Conservation (phyloP, 345 rosid genomes). For the Rhodamnia argentea region DNA sequence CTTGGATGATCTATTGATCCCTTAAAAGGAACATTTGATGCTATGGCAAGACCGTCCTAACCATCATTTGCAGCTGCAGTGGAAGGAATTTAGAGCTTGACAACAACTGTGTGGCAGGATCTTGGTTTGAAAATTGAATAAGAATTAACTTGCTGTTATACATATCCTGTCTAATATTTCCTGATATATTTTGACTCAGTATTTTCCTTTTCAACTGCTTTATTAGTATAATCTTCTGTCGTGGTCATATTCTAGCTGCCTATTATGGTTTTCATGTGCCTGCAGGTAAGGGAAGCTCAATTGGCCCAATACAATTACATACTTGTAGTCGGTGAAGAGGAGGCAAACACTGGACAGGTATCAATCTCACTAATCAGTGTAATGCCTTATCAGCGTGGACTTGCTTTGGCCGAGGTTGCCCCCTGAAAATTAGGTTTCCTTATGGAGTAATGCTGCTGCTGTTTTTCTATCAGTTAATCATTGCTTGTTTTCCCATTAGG, state of each 20-base stretch:
- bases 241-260: neutral
- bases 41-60: neutral
- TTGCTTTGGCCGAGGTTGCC: neutral
- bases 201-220: neutral
- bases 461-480: neutral
- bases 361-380: neutral
- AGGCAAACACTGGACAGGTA: conserved; percentile 72
- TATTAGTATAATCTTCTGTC: neutral
- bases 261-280: neutral
- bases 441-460: neutral
- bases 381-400: neutral
- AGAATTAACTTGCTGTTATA: neutral
- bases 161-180: neutral
- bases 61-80: neutral
- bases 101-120: neutral
- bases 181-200: neutral
- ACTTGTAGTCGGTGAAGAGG: conserved; percentile 92
- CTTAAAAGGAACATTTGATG: neutral
- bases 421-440: neutral
- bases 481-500: neutral
- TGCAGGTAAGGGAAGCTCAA: conserved; percentile 93
- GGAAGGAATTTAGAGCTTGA: neutral
- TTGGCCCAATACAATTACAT: conserved; percentile 86
- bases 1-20: neutral
- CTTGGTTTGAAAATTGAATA: neutral